phyloP scores from a whole-genome alignment of 1,284 basidiomycete species.

The Vanrija humicola region DNA sequence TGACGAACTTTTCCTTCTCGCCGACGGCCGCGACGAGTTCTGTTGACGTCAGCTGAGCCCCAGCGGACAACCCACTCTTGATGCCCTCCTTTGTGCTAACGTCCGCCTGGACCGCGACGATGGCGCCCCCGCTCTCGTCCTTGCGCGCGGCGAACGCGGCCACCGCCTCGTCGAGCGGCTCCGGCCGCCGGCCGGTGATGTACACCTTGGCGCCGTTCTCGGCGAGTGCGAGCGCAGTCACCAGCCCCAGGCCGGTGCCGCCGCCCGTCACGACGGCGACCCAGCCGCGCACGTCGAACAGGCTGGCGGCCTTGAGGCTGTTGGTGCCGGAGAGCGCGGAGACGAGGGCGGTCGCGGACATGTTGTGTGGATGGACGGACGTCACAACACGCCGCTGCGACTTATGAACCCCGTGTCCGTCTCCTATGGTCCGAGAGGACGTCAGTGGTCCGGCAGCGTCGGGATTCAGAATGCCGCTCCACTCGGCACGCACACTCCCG shows the following conservation, averaged over 20 bases:
- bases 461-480: too few relatives aligned
- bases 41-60: too few relatives aligned
- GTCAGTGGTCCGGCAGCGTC: too few relatives aligned
- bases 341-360: constrained; percentile 5
- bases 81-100: constrained; percentile 42
- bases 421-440: too few relatives aligned
- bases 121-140: constrained; percentile 18
- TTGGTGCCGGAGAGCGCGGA: constrained; percentile 7
- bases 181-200: constrained; percentile 44
- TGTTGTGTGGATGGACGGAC: too few relatives aligned
- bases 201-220: constrained; percentile 49
- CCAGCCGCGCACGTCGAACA: constrained; percentile 30
- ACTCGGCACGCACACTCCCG: too few relatives aligned
- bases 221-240: constrained; percentile 39
- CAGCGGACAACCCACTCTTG: not conserved
- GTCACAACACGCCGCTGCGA: too few relatives aligned
- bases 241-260: constrained; percentile 35
- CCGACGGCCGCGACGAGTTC: constrained; percentile 5
- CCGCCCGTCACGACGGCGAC: constrained; percentile 33
- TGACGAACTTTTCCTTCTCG: constrained; percentile 36
- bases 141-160: constrained; percentile 1
- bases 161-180: constrained; percentile 35
- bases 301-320: constrained; percentile 13
- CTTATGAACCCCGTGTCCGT: too few relatives aligned
- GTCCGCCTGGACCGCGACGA: constrained; percentile 40